Base-by-base conservation (phyloP, 2,329 filamentous ascomycete genomes). In the Zopfia rhizophila region DNA sequence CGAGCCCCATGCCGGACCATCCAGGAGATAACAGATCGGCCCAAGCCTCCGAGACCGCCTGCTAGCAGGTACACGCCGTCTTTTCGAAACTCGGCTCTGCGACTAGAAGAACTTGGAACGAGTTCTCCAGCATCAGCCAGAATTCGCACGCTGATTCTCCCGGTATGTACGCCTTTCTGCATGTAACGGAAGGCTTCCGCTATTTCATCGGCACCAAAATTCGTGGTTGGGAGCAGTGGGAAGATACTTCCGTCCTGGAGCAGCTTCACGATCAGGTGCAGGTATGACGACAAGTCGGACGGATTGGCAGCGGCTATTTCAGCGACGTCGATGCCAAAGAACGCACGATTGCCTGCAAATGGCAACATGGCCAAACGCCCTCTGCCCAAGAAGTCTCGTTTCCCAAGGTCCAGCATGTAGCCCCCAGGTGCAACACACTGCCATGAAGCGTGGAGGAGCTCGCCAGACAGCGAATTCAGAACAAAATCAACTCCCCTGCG, bases 381-480 rank as follows among this genome's bases (percentile, higher is more conserved):
- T 12, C 37, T 43, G 5, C 21, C 27, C n/a, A 37, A 36, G 19
- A 56, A 37, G 24, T 54, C 51, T 13, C 40, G 21, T 19, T 48
- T 54, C 2, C 51, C 48, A 24, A 54, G 40, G 33, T 54, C 51
- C 8, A 51, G 18, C 18, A 50, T 24, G 4, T 13, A 16, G 7
- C 53, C 52, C 25, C 33, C 46, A 16, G 35, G 22, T 1, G 76
- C 76, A 2, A 80, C 61, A 28, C 74, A 77, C 6, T 67, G 51
- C 76, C 75, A 81, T 0, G 70, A 75, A 0, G 70, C 68, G 13
- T 53, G 47, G 5, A 67, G 50, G 3, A 53, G 23, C 8, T 63
- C 55, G 3, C 63, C 65, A 23, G 55, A 38, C 10, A 53, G 35
- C 4, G 29, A 38, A 48, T 69, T 69, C 31, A 69, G 35, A 10